A percentile compares a stretch with the other conserved stretches of the same genome.
Conservation (phyloP, 2,329 filamentous ascomycete genomes). For the Calonectria leucothoes region DNA sequence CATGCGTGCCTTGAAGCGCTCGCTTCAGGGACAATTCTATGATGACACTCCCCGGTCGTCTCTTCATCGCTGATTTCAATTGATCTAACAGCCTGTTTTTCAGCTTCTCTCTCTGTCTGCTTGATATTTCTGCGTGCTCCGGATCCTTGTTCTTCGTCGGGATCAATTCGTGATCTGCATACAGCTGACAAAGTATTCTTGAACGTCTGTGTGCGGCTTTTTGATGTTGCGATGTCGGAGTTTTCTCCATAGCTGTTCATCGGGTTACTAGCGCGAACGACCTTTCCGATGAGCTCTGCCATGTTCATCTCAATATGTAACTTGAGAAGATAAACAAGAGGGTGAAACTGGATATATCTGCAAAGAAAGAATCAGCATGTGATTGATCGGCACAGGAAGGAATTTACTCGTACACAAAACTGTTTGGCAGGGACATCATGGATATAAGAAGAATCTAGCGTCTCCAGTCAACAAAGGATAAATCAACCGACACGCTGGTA, state of each 20-base stretch:
- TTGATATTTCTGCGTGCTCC: neutral
- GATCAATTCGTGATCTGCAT: neutral
- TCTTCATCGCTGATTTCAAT: neutral
- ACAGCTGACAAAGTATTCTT: neutral
- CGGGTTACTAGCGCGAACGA: conserved; percentile 4
- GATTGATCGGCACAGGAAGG: no score
- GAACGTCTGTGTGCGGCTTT: neutral
- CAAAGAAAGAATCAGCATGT: neutral
- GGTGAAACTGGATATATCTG: conserved; percentile 14
- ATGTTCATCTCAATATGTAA: conserved; percentile 19
- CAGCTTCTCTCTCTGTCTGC: neutral
- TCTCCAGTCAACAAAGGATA: neutral
- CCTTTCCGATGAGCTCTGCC: conserved; percentile 16
- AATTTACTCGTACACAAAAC: neutral
- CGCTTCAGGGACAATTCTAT: neutral
- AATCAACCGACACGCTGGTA: fast-evolving
- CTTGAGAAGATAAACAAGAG: conserved; percentile 8
- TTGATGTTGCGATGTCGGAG: neutral
- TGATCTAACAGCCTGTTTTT: neutral
- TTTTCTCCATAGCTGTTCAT: neutral
- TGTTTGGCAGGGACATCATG: conserved; percentile 15
- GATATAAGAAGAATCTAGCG: neutral
- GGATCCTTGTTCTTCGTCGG: neutral
- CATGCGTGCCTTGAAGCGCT: neutral
- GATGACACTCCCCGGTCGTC: neutral